Evolutionary conservation across 179 eudicot species (phyloP).

Genomic region (Sideroxylon spinosum): DNA sequence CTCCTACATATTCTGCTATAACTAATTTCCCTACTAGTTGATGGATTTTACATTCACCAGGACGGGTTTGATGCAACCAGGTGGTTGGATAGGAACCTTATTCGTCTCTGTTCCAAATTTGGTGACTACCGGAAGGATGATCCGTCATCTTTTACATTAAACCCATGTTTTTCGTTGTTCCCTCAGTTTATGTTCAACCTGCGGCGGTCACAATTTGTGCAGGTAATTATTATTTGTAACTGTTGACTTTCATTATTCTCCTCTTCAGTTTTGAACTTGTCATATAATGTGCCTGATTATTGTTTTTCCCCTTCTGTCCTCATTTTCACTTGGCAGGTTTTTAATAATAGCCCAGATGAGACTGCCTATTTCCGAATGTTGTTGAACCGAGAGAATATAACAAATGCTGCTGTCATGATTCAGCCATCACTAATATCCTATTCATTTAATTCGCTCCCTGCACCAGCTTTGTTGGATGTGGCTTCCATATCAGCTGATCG

Average conservation of each 20-base stretch:
- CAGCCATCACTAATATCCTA: constrained; percentile 91
- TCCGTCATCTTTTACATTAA: constrained; percentile 78
- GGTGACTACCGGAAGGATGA: constrained; percentile 96
- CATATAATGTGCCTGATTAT: neutral
- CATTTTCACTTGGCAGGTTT: constrained; percentile 43
- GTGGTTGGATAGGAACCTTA: constrained; percentile 89
- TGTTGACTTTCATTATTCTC: neutral
- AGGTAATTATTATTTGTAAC: constrained; percentile 39
- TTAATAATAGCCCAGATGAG: constrained; percentile 98
- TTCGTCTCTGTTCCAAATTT: constrained; percentile 87
- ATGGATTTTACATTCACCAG: constrained; percentile 37
- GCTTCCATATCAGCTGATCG: constrained; percentile 85
- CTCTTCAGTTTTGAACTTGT: neutral
- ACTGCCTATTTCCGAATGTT: constrained; percentile 91
- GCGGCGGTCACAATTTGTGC: constrained; percentile 93
- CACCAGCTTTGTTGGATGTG: constrained; percentile 81
- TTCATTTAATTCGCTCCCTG: constrained; percentile 71
- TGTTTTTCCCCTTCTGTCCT: neutral
- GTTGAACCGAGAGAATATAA: constrained; percentile 75
- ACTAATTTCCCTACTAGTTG: neutral
- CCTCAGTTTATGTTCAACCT: constrained; percentile 96
- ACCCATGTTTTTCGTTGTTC: constrained; percentile 77
- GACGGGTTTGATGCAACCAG: constrained; percentile 95
- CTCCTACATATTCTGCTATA: neutral
- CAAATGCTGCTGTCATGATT: constrained; percentile 88